Base-by-base conservation (phyloP, 2,329 filamentous ascomycete species). In the Colletotrichum destructivum region DNA sequence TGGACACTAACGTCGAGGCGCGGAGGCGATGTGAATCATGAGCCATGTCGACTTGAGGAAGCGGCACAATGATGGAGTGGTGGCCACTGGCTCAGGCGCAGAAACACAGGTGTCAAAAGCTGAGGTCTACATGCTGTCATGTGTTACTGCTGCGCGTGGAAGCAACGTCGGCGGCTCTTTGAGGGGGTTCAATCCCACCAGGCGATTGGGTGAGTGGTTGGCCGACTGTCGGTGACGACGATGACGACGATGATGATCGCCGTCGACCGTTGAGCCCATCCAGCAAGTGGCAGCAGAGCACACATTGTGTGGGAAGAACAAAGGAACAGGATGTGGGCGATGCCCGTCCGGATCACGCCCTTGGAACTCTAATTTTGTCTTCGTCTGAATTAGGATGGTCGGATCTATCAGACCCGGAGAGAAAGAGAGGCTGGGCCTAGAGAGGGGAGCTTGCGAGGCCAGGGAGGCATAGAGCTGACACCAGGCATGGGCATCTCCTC, bases 391-490 rank as follows among this genome's bases (percentile, higher is more conserved):
- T 31, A 52, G 38, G 35, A 26, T 56, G 56, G 52, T 52, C 42
- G 63, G 44, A 38, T 49, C 62, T 57, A 35, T 31, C 18, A 49
- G 13, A 31, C 31, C 8, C 31, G 7, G 31, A 31, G 31, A 31
- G 31, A 31, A 31, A 31, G 26, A 57, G 38, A 69, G 65, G 21
- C 38, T 70, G 62, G 49, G 18, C 60, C 35, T 26, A 26, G 38
- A 49, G 52, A 47, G 55, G 56, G 47, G 59, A 46, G 35, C 52
- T 61, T 40, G 52, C 23, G 63, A 71, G 63, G 49, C 42, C 63
- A 71, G 63, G 63, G 69, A 71, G 69, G 31, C 61, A 44, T 57
- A 42, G 21, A 54, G 64, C 69, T 57, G 52, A 21, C 51, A 13
- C 23, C 57, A 35, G 57, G 59, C 52, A 59, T 44, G 67, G 61